Evolutionary conservation across 2,329 filamentous ascomycete genomes (phyloP).

Genomic region (Thielaviopsis euricoi): DNA sequence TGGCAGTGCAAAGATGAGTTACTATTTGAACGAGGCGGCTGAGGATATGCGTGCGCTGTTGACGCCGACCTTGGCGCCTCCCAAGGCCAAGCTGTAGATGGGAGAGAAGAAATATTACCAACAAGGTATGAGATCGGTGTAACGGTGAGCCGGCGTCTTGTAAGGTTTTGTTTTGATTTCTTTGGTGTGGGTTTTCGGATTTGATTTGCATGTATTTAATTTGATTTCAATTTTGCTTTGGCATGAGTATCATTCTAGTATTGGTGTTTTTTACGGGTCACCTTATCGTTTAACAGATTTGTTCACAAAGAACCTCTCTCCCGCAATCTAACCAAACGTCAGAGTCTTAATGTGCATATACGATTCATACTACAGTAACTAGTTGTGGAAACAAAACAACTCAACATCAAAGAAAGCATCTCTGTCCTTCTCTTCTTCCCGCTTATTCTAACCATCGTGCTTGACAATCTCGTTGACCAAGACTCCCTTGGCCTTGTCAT

Average conservation of each 20-base stretch:
- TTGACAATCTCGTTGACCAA: conserved; percentile 89
- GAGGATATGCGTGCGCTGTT: conserved; percentile 78
- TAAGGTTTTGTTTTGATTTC: not conserved
- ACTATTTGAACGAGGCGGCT: conserved; percentile 88
- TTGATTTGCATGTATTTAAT: no score
- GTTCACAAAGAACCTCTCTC: no score
- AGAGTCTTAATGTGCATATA: no score
- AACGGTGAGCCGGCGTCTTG: not conserved
- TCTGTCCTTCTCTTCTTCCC: no score
- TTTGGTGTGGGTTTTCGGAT: not conserved
- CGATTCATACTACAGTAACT: no score
- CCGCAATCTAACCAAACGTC: no score
- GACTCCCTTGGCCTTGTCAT: conserved; percentile 51
- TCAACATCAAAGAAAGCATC: no score
- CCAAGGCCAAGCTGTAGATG: conserved; percentile 73
- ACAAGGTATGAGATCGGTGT: not conserved
- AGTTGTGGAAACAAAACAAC: no score
- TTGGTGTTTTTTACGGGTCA: no score
- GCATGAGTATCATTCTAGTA: no score
- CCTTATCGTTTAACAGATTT: no score
- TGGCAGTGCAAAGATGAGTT: conserved; percentile 83
- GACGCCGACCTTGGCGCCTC: conserved; percentile 57
- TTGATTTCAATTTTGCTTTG: no score
- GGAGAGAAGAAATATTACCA: not conserved
- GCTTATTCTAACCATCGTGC: conserved; percentile 72